Base-by-base conservation (phyloP, 2,329 filamentous ascomycete species). In the Sarocladium brachiariae region DNA sequence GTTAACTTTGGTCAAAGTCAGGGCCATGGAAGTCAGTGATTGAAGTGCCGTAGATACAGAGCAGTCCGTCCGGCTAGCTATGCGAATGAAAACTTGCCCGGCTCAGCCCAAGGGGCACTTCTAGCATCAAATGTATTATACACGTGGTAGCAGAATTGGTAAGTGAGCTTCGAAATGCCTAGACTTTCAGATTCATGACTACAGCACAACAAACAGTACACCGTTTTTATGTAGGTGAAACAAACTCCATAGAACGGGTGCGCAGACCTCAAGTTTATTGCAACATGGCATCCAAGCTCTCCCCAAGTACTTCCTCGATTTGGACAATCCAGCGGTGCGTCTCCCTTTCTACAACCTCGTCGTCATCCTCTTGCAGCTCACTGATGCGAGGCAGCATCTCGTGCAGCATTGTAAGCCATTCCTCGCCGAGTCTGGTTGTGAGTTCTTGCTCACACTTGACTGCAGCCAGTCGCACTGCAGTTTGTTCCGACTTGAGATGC, bases 361-460 rank as follows among this genome's bases (percentile, higher is more conserved):
- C 91, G 58, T 97, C 93, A 65, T 99, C 93, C 64, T 99, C 93
- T 70, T 96, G 86, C 61, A 96, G 68, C 72, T 99, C 93, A 61
- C 89, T 95, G 59, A 99, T 96, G 56, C 92, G 89, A 18, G 95
- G 92, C 65, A 99, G 71, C 86, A 96, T 97, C 77, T 99, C 93
- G 0, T 92, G 89, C 63, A 97, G 67, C 72, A 95, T 79, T 1
- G 84, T 80, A 53, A 99, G 70, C 93, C 93, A 99, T 63, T 99
- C 93, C 65, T 97, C 91, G 53, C 91, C 91, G 23, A 97, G 70
- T 45, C 81, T 76, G 58, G 87, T 82, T 11, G 90, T 95, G 55
- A 97, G 73, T 13, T 78, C 80, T 63, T 90, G 86, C 71, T 97
- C 82, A 58, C 86, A 86, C 68, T 84, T 84, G 31, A 99, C 84